These are phyloP conservation scores for Gnomoniopsis sp. DNA, from an alignment of 2,329 filamentous ascomycete genomes.

Conservation along the genomic window DNA sequence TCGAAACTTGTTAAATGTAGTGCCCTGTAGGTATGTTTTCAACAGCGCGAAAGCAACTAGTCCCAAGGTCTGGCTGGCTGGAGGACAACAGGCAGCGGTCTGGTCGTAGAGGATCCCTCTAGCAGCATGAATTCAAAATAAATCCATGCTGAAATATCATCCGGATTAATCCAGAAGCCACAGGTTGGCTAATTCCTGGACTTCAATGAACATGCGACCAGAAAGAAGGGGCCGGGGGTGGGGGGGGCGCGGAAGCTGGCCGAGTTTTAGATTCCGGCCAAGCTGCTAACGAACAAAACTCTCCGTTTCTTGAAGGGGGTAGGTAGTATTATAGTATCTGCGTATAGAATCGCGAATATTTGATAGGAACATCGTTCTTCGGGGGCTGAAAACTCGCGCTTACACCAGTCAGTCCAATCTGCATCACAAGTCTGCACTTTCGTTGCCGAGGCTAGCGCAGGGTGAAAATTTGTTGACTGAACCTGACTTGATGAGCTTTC, in stretches of 20 bases:
- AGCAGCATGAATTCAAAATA: conserved; percentile 21
- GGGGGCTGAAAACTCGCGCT: too few species aligned
- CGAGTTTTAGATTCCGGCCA: conserved; percentile 31
- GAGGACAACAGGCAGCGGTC: conserved; percentile 28
- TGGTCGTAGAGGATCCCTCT: conserved; percentile 41
- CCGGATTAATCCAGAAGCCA: conserved; percentile 24
- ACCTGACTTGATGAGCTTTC: neutral
- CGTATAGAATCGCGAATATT: neutral
- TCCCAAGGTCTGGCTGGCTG: too few species aligned
- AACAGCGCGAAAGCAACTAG: too few species aligned
- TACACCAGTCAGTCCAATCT: neutral
- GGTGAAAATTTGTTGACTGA: neutral
- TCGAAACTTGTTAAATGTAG: too few species aligned
- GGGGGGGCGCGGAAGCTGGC: conserved; percentile 43
- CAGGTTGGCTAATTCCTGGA: conserved; percentile 39
- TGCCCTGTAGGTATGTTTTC: too few species aligned
- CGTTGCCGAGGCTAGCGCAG: too few species aligned
- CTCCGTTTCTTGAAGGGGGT: neutral
- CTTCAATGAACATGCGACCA: conserved; percentile 32
- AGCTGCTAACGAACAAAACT: conserved; percentile 13
- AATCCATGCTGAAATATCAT: conserved; percentile 20
- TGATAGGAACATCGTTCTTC: too few species aligned
- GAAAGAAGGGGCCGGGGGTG: conserved; percentile 43
- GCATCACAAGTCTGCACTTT: too few species aligned
- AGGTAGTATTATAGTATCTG: neutral